Conservation (phyloP, 2,329 filamentous ascomycete species). For the Sporothrix curviconia region DNA sequence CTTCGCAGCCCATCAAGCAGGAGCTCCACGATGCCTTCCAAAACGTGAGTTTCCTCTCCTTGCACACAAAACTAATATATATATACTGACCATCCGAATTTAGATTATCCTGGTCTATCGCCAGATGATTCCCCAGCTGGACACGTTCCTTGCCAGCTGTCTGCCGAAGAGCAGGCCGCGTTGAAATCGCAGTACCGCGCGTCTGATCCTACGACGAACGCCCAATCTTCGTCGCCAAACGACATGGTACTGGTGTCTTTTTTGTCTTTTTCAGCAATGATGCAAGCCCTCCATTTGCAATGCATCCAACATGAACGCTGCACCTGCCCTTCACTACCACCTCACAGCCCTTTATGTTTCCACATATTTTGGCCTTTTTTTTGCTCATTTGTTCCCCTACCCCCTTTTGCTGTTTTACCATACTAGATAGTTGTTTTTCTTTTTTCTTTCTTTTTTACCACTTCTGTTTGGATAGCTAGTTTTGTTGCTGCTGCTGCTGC, state of each 20-base stretch:
- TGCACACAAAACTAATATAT: background rate
- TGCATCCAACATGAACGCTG: background rate
- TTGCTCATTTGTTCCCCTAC: too few species aligned
- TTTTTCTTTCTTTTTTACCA: background rate
- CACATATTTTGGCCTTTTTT: background rate
- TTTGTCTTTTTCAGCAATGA: background rate
- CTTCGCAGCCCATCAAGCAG: constrained; percentile 55
- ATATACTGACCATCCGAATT: constrained; percentile 8
- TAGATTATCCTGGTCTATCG: constrained; percentile 51
- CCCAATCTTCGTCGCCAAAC: too few species aligned
- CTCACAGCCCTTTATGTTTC: too few species aligned
- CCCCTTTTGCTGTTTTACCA: too few species aligned
- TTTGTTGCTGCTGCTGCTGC: background rate
- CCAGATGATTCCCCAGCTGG: constrained; percentile 54
- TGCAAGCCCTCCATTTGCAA: background rate
- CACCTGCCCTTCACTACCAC: too few species aligned
- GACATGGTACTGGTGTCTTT: background rate
- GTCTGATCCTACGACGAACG: constrained; percentile 30
- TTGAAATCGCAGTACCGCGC: constrained; percentile 43
- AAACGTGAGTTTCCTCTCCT: constrained; percentile 49
- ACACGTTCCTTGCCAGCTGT: constrained; percentile 48
- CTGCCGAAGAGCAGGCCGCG: constrained; percentile 42
- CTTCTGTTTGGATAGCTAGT: background rate
- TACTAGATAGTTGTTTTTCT: constrained; percentile 6
- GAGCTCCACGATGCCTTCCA: constrained; percentile 68